Percentiles rank a stretch among this genome's conserved stretches.
Conservation (phyloP, 2,329 filamentous ascomycete genomes). For the Penicillium verrucosum region DNA sequence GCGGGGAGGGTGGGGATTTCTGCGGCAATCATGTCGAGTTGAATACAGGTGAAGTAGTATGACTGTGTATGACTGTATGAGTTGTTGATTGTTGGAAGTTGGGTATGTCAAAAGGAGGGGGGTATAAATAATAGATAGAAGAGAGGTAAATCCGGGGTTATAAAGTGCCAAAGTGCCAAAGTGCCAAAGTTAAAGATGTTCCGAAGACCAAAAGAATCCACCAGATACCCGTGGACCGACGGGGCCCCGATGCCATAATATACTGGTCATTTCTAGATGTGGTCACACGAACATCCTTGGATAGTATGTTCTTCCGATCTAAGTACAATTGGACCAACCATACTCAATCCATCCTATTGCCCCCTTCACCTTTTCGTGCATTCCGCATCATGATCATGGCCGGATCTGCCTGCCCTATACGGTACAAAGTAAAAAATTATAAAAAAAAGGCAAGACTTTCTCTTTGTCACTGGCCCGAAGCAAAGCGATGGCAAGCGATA, state of each 20-base stretch:
- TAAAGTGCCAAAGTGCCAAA: neutral
- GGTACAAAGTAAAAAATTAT: neutral
- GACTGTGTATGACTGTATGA: no score
- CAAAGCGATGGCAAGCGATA: slow-evolving; percentile 36
- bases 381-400: slow-evolving; percentile 14
- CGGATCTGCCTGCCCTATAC: slow-evolving; percentile 11
- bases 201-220: neutral
- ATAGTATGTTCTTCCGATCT: neutral
- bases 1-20: slow-evolving; percentile 42
- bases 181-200: neutral
- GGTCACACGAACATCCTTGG: slow-evolving; percentile 1
- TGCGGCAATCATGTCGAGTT: slow-evolving; percentile 35
- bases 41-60: neutral
- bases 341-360: neutral
- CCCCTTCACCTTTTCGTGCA: slow-evolving; percentile 1
- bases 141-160: slow-evolving; percentile 4
- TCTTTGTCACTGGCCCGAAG: slow-evolving; percentile 33
- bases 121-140: neutral
- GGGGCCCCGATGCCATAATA: slow-evolving; percentile 4
- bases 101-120: neutral
- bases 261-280: neutral
- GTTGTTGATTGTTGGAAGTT: neutral
- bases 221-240: slow-evolving; percentile 2
- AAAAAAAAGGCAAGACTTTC: slow-evolving; percentile 16
- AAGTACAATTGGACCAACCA: slow-evolving; percentile 2